Base-by-base conservation (phyloP, 495 filamentous ascomycete species). In the Penicillium flavigenum region DNA sequence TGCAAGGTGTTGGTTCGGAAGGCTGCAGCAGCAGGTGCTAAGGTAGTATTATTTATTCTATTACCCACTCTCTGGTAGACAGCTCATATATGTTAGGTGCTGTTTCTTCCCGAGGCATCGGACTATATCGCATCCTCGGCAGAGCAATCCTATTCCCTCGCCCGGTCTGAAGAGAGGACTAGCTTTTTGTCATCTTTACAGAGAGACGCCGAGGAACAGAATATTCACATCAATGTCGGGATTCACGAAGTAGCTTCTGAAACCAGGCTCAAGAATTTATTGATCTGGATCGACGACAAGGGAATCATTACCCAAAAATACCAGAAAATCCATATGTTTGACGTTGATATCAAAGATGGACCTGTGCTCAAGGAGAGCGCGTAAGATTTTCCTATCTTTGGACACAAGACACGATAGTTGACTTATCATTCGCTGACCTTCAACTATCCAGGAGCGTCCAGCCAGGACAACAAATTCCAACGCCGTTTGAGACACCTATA, bases 51-150 rank as follows among this genome's bases (percentile, higher is more conserved):
- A 14, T 19, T 6, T 39, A 39, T 55, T 39, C 11, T 50, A 12
- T 17, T 11, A 2, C 14, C 20, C 36, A 17, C 48, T 19, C 14
- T 48, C 19, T 11, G 19, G 27, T 48, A 20, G 12, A 47, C 7
- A 46, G 19, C 47, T 41, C 4, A 29, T 51, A 34, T 27, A 65
- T 62, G 32, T 4, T 59, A 93, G 89, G 85, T 88, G 26, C 79
- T 97, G 51, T 96, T 96, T 72, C 88, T 97, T 58, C 94, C 92
- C 17, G 92, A 97, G 79, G 92, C 92, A 41, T 85, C 81, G 56
- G 92, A 96, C 74, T 97, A 96, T 77, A 92, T 96, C 59, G 85
- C 82, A 43, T 76, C 78, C 16, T 84, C 84, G 1, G 70, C 83
- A 26, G 71, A 81, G 9, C 88, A 93, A 64, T 86, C 85, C 0